Evolutionary conservation across 306 rosid genomes (phyloP).

Genomic region (Rubus parviflorus): DNA sequence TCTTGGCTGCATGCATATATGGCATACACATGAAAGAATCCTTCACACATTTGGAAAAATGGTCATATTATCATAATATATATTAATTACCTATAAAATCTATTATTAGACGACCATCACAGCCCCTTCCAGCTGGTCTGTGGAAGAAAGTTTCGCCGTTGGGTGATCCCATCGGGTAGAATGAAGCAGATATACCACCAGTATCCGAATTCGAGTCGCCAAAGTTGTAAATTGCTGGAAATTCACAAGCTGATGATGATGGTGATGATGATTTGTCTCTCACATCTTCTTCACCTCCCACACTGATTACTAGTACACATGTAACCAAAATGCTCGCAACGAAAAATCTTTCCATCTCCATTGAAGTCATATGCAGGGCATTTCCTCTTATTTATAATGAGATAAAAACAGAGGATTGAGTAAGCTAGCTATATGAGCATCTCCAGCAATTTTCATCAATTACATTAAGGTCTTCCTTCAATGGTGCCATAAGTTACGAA

Average conservation of each 20-base stretch:
- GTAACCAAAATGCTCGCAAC: constrained; percentile 19
- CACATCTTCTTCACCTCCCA: constrained; percentile 25
- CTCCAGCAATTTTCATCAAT: not conserved
- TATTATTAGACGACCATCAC: constrained; percentile 71
- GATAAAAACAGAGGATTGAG: not conserved
- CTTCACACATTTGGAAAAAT: not conserved
- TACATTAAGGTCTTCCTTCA: not conserved
- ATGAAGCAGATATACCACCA: constrained; percentile 60
- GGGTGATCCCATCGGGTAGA: constrained; percentile 46
- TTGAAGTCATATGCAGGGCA: constrained; percentile 10
- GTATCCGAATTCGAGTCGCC: constrained; percentile 84
- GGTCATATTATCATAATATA: not conserved
- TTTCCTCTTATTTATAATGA: not conserved
- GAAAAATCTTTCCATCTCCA: constrained; percentile 20
- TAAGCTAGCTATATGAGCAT: constrained; percentile 3
- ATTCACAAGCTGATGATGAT: constrained; percentile 33
- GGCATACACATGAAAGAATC: not conserved
- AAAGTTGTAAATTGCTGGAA: constrained; percentile 64
- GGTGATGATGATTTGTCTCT: not conserved
- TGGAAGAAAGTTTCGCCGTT: constrained; percentile 65
- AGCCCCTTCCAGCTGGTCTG: constrained; percentile 53
- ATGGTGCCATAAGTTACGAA: not conserved
- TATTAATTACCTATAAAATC: constrained; percentile 59
- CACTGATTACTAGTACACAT: constrained; percentile 22
- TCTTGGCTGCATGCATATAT: constrained; percentile 53